Evolutionary conservation across 2,329 filamentous ascomycete species (phyloP).

Genomic region (Aureobasidium zeae): DNA sequence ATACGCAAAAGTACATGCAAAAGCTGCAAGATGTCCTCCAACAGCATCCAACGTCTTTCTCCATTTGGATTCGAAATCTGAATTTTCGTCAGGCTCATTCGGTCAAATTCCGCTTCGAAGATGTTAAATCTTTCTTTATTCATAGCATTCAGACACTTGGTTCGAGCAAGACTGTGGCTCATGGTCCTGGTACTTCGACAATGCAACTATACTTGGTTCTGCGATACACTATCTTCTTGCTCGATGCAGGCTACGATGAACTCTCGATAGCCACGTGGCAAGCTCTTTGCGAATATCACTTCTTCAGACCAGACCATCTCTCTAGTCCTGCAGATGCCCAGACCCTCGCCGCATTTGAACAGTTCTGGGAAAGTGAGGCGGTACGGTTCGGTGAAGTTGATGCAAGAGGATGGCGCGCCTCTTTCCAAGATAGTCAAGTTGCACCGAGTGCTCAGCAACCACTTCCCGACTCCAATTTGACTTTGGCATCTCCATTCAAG

Average conservation of each 20-base stretch:
- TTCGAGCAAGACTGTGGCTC: background rate
- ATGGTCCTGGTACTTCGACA: conserved; percentile 24
- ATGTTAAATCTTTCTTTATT: conserved; percentile 51
- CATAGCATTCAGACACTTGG: conserved; percentile 40
- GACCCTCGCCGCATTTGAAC: conserved; percentile 42
- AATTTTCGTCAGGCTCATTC: conserved; percentile 63
- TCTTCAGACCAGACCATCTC: conserved; percentile 44
- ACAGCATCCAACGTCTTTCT: conserved; percentile 48
- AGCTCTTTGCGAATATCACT: conserved; percentile 62
- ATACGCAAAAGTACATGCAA: conserved; percentile 47
- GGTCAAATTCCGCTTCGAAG: conserved; percentile 57
- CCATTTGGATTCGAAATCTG: conserved; percentile 64
- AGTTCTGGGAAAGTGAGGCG: conserved; percentile 83
- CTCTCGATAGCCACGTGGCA: conserved; percentile 76
- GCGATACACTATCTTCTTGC: conserved; percentile 62
- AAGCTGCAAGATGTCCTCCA: conserved; percentile 58
- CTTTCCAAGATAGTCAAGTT: conserved; percentile 25
- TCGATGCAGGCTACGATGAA: conserved; percentile 70
- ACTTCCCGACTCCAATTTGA: conserved; percentile 17
- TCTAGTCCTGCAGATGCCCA: conserved; percentile 12
- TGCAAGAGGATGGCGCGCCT: conserved; percentile 62
- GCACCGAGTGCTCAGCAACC: background rate
- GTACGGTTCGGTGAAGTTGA: conserved; percentile 65
- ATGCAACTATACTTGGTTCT: conserved; percentile 63
- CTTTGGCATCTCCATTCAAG: no score